Percentiles rank a stretch among this genome's conserved stretches.
These are phyloP conservation scores for Hypoxylon rubiginosum DNA, from an alignment of 2,329 filamentous ascomycete species.

Conservation along the genomic window DNA sequence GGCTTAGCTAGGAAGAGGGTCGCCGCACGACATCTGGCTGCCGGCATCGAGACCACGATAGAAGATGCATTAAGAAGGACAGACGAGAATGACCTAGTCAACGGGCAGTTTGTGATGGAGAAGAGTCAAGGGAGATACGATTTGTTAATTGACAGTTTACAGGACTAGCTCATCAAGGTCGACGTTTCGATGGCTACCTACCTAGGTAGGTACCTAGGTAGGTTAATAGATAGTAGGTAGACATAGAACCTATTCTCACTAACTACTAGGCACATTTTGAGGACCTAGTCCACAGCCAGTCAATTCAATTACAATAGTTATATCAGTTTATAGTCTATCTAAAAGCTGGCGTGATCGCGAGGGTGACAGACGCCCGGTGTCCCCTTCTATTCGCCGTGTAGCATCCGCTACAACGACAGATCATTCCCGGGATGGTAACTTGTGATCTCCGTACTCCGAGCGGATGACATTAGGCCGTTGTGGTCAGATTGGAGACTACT, in stretches of 20 bases:
- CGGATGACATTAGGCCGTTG: neutral
- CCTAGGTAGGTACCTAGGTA: too few species aligned
- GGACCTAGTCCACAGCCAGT: neutral
- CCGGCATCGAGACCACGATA: constrained; percentile 57
- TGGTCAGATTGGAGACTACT: neutral
- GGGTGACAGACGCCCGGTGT: neutral
- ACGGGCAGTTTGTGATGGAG: constrained; percentile 43
- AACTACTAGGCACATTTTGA: neutral
- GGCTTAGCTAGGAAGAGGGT: constrained; percentile 54
- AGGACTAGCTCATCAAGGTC: neutral
- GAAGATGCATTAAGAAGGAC: constrained; percentile 54
- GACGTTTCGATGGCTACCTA: neutral
- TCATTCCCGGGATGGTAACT: neutral
- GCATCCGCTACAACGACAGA: neutral
- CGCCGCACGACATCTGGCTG: constrained; percentile 55
- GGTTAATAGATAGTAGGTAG: neutral
- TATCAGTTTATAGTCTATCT: neutral
- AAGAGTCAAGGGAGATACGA: neutral
- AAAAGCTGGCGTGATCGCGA: neutral
- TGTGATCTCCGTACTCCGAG: neutral
- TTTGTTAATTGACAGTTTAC: neutral
- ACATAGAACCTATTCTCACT: neutral
- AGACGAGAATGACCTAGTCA: constrained; percentile 56
- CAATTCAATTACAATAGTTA: too few species aligned
- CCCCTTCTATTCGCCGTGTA: neutral